Base-by-base conservation (phyloP, 345 rosid species). In the Populus nigra region DNA sequence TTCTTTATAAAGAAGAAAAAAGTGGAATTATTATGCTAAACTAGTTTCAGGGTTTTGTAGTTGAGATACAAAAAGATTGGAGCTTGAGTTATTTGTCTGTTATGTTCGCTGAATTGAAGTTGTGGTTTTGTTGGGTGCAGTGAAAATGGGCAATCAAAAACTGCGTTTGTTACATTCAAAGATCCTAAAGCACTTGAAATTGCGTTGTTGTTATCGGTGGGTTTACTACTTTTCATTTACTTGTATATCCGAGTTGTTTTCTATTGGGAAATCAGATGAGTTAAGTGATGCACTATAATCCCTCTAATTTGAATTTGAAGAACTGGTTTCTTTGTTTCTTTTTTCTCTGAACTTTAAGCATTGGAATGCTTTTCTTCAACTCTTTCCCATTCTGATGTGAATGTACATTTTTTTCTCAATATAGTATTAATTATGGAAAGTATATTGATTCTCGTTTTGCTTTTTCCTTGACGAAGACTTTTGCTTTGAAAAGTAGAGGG, bases 101-200 rank as follows among this genome's bases (percentile, higher is more conserved):
- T 0, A 41, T 41, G 47, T 41, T 10, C 11, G 47, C 47, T 41
- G 47, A 41, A 41, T 41, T 10, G 47, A 41, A 41, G 47, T 41
- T 41, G 0, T 41, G 15, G 47, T 83, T 68, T 73, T 11, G 69
- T 41, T 63, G 43, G 29, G 27, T 85, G 88, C 84, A 92, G 92
- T 23, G 98, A 92, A 69, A 50, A 86, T 80, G 90, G 87, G 7
- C 77, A 84, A 38, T 81, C 85, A 55, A 85, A 83, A 85, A 80
- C 88, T 38, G 98, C 93, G 7, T 93, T 82, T 86, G 99, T 96
- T 65, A 92, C 95, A 25, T 96, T 96, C 88, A 86, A 82, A 78
- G 97, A 96, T 49, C 87, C 97, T 0, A 91, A 90, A 84, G 97
- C 99, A 27, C 90, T 96, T 50, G 92, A 93, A 90, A 96, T 96